Evolutionary conservation across 2,329 filamentous ascomycete species (phyloP).

Genomic region (Monosporascus sp.): DNA sequence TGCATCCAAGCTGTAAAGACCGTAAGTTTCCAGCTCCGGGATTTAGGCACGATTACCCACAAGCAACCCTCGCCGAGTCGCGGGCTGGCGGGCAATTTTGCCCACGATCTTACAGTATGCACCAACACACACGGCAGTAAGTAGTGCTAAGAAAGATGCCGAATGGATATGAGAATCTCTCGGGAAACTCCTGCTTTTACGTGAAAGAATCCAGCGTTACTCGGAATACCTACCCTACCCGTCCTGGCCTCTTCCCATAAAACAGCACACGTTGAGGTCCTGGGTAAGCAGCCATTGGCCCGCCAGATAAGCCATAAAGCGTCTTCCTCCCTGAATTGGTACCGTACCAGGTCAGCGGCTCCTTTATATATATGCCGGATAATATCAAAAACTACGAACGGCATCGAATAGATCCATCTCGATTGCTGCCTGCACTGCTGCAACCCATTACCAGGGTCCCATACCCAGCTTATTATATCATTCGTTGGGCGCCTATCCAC

Average conservation of each 20-base stretch:
- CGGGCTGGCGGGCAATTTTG: too few species aligned
- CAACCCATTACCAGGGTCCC: background rate
- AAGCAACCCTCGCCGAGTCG: too few species aligned
- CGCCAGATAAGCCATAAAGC: too few species aligned
- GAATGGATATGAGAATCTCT: background rate
- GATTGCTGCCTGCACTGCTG: background rate
- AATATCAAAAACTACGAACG: background rate
- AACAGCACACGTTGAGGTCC: too few species aligned
- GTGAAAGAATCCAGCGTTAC: background rate
- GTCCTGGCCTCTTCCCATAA: background rate
- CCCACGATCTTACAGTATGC: background rate
- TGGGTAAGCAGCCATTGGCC: too few species aligned
- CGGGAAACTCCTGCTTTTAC: background rate
- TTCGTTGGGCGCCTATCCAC: background rate
- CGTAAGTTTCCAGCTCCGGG: background rate
- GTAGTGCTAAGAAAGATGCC: too few species aligned
- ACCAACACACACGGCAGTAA: too few species aligned
- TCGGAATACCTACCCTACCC: background rate
- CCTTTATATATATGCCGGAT: background rate
- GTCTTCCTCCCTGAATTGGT: too few species aligned
- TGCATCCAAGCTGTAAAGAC: background rate
- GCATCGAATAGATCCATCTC: background rate
- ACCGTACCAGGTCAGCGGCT: too few species aligned
- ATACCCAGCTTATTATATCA: background rate
- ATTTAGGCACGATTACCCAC: background rate